These are phyloP conservation scores for Cenchrus fungigraminus DNA, from an alignment of 176 grass and related monocot genomes.

Conservation along the genomic window DNA sequence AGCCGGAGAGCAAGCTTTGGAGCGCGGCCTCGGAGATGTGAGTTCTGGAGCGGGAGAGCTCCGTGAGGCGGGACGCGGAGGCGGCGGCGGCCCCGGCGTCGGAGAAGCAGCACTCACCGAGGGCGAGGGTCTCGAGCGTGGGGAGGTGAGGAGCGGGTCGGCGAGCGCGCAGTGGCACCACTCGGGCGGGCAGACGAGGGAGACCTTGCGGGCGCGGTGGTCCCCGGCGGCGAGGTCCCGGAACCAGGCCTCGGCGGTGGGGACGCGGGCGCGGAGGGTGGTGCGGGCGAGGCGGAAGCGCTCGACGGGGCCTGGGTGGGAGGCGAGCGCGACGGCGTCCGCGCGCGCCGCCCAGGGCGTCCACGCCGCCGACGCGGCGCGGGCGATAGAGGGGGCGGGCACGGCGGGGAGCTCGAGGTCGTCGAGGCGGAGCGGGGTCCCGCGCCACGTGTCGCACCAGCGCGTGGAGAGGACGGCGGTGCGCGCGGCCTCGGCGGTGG, in stretches of 20 bases:
- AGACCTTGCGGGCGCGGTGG: conserved; percentile 27
- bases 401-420: conserved; percentile 24
- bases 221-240: not conserved
- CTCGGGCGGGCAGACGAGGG: conserved; percentile 14
- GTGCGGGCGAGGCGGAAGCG: conserved; percentile 25
- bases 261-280: conserved; percentile 18
- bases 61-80: conserved; percentile 30
- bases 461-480: conserved; percentile 32
- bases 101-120: conserved; percentile 38
- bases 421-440: conserved; percentile 42
- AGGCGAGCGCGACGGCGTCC: not conserved
- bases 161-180: conserved; percentile 45
- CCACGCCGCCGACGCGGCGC: not conserved
- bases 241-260: conserved; percentile 36
- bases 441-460: conserved; percentile 39
- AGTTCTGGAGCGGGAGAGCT: conserved; percentile 26
- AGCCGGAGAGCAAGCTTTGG: conserved; percentile 33
- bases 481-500: conserved; percentile 28
- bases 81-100: conserved; percentile 26
- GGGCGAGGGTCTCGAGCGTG: conserved; percentile 38
- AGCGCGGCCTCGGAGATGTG: conserved; percentile 29
- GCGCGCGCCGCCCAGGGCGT: conserved; percentile 1
- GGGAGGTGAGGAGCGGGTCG: conserved; percentile 29
- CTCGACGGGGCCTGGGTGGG: conserved; percentile 3
- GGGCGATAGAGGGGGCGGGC: conserved; percentile 9